These are phyloP conservation scores for Inonotus obliquus DNA, from an alignment of 1,284 basidiomycete genomes.

Conservation along the genomic window DNA sequence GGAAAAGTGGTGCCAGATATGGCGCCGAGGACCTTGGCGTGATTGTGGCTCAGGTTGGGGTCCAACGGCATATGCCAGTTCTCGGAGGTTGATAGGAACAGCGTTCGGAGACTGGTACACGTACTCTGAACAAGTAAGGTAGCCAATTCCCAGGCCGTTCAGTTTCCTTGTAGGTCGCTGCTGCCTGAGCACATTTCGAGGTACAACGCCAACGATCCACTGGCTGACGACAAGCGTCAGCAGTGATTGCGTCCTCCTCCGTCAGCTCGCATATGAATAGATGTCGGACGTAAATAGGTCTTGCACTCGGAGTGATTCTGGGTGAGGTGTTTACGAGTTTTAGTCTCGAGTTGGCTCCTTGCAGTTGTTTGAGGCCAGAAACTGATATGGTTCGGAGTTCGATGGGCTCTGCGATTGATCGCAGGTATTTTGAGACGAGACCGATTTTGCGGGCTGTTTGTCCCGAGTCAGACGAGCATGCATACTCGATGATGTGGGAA, in stretches of 20 bases:
- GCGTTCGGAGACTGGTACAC: not conserved
- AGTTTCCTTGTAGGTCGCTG: not conserved
- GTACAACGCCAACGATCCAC: not conserved
- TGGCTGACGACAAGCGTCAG: not conserved
- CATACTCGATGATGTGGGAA: not conserved
- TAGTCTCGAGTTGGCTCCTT: not conserved
- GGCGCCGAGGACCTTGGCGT: not conserved
- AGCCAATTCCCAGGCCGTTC: not conserved
- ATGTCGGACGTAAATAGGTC: not conserved
- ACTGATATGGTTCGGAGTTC: not conserved
- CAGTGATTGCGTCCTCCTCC: no score
- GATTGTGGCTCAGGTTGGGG: no score
- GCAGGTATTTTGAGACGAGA: not conserved
- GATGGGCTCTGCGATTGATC: conserved; percentile 1
- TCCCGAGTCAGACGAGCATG: not conserved
- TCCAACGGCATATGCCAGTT: not conserved
- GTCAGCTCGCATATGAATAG: not conserved
- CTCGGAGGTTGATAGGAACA: not conserved
- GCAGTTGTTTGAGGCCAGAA: not conserved
- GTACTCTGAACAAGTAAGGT: not conserved
- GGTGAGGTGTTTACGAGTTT: no score
- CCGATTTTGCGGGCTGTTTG: not conserved
- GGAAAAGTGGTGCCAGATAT: not conserved
- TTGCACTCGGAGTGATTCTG: not conserved
- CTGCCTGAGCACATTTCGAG: not conserved